Evolutionary conservation across 2,329 filamentous ascomycete species (phyloP), one percentile per base, ranked within the genome.

Genomic region (Shiraia sp.): DNA sequence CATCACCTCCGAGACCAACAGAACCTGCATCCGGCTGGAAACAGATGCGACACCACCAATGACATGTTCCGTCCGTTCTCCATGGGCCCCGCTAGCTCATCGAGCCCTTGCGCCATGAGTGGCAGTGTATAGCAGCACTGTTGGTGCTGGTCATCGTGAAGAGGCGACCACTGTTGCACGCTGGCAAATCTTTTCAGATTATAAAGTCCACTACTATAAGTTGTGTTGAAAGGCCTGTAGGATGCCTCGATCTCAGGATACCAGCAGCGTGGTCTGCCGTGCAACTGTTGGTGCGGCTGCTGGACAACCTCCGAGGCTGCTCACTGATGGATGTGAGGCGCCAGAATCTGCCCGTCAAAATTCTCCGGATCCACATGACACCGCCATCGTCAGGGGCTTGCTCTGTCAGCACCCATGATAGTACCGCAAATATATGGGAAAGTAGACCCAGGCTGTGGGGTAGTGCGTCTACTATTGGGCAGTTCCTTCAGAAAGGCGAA

Each of bases 311-410:
- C 38, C 36, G 33, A 31, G 24, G 43, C 37, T 51, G 49, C 41
- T n/a, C n/a, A n/a, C n/a, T n/a, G n/a, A n/a, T n/a, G n/a, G n/a
- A n/a, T n/a, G n/a, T 49, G 42, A 56, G 28, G 35, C 31, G 45
- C 40, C 52, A 53, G 49, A 49, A 47, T 46, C 57, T 45, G 53
- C 52, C 53, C 55, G 48, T 47, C 37, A 40, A 46, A 47, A 49
- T 51, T 53, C 53, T 50, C 59, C 55, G 56, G 46, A 55, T 61
- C 58, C 50, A 51, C 52, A 45, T 45, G 40, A 34, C 44, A 37
- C 39, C 31, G 35, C 34, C 47, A 31, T 42, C 40, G 35, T 36
- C 28, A 45, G 51, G 40, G 36, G 42, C 31, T 9, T 32, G 47
- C 44, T 39, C 41, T 36, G 30, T 37, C 36, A 42, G 45, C 40